Evolutionary conservation across 2,329 filamentous ascomycete genomes (phyloP).

Genomic region (Arthrobotrys pseudoclavata): DNA sequence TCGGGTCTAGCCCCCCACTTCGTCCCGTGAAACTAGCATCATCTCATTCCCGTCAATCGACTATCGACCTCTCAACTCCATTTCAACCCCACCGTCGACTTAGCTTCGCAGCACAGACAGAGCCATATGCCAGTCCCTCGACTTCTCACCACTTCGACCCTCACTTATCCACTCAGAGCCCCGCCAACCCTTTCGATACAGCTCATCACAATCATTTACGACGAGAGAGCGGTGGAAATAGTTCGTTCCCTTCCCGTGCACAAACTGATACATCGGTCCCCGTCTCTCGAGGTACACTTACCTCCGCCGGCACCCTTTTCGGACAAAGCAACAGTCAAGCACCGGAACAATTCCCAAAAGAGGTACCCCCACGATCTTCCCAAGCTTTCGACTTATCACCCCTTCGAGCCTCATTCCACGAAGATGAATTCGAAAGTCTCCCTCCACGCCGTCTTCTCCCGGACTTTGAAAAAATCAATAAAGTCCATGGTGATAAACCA

Average conservation of each 20-base stretch:
- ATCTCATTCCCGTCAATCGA: constrained; percentile 11
- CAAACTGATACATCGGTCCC: constrained; percentile 26
- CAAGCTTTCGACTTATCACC: constrained; percentile 16
- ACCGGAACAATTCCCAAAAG: constrained; percentile 13
- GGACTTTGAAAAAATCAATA: constrained; percentile 53
- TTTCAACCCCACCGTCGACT: constrained; percentile 9
- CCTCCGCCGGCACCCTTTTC: constrained; percentile 45
- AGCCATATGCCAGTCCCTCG: neutral
- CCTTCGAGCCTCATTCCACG: neutral
- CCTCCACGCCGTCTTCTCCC: constrained; percentile 51
- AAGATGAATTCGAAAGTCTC: constrained; percentile 40
- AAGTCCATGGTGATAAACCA: constrained; percentile 47
- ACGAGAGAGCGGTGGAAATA: neutral
- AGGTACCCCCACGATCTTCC: constrained; percentile 7
- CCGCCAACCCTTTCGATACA: constrained; percentile 5
- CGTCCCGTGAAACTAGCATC: constrained; percentile 9
- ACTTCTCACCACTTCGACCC: constrained; percentile 25
- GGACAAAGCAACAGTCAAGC: constrained; percentile 37
- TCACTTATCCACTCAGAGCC: neutral
- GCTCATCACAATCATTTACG: constrained; percentile 24
- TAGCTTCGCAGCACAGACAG: neutral
- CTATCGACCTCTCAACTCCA: neutral
- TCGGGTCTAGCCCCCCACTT: constrained; percentile 28
- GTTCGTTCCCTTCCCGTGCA: neutral
- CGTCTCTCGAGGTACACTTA: constrained; percentile 44